Conservation (phyloP, 768 basidiomycete species). For the Psilocybe tampanensis region DNA sequence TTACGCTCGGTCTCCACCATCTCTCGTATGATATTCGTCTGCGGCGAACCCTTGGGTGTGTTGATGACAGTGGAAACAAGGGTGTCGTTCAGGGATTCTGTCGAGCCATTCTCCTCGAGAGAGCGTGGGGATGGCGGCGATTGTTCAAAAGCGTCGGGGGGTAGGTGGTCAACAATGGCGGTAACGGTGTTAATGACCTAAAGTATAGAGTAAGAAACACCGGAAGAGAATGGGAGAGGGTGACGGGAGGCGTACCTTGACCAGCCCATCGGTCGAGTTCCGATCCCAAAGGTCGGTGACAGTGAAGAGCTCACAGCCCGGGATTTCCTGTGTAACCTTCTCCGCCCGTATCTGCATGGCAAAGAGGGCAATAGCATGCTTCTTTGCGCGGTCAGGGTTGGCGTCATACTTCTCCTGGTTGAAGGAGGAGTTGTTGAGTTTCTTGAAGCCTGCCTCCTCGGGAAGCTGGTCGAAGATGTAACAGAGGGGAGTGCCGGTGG, state of each 20-base stretch:
- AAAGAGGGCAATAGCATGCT: conserved; percentile 89
- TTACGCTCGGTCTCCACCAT: conserved; percentile 94
- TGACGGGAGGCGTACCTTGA: conserved; percentile 67
- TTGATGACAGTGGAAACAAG: conserved; percentile 41
- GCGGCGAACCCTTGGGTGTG: conserved; percentile 64
- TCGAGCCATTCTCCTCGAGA: conserved; percentile 57
- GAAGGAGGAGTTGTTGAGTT: conserved; percentile 66
- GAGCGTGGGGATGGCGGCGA: conserved; percentile 60
- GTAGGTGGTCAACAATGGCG: conserved; percentile 77
- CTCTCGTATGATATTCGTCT: conserved; percentile 83
- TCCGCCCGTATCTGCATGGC: conserved; percentile 83
- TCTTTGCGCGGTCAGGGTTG: conserved; percentile 82
- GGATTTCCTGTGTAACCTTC: conserved; percentile 59
- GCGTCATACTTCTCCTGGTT: conserved; percentile 64
- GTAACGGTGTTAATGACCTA: conserved; percentile 92
- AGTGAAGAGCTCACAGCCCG: conserved; percentile 81
- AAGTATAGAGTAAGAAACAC: conserved; percentile 9
- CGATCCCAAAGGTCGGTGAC: conserved; percentile 90
- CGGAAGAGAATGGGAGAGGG: conserved; percentile 2
- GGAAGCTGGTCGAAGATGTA: conserved; percentile 95
- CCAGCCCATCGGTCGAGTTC: conserved; percentile 90
- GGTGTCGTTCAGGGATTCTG: conserved; percentile 57
- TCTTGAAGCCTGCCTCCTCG: conserved; percentile 56
- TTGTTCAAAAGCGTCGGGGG: conserved; percentile 67
- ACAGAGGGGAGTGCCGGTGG: conserved; percentile 91